Conservation (phyloP, 768 basidiomycete genomes). For the Galerina marginata region DNA sequence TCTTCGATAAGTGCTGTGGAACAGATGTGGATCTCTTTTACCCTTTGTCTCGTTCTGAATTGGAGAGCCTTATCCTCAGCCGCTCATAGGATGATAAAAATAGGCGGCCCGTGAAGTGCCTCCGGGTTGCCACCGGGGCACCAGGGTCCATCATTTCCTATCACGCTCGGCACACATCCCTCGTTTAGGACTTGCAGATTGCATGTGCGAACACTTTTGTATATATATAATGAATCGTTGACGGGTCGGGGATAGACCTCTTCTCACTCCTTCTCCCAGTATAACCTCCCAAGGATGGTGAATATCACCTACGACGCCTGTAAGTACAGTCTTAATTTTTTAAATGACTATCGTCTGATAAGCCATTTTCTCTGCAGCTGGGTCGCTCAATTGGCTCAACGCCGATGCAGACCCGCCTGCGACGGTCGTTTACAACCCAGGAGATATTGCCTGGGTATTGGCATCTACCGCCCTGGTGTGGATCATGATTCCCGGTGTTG, state of each 20-base stretch:
- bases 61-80: too few species aligned
- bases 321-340: conserved; percentile 19
- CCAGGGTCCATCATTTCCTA: conserved; percentile 4
- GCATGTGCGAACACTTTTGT: not conserved
- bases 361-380: conserved; percentile 16
- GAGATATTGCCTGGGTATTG: conserved; percentile 66
- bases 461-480: conserved; percentile 82
- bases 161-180: conserved; percentile 3
- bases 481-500: conserved; percentile 87
- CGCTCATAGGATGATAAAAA: conserved; percentile 5
- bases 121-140: conserved; percentile 1
- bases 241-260: not conserved
- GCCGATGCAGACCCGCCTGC: conserved; percentile 18
- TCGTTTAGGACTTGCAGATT: not conserved
- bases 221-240: conserved; percentile 4
- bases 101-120: not conserved
- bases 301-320: conserved; percentile 41
- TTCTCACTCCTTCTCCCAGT: conserved; percentile 5
- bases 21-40: too few species aligned
- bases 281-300: conserved; percentile 28
- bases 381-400: conserved; percentile 22
- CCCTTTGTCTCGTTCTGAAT: too few species aligned
- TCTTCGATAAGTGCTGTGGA: too few species aligned
- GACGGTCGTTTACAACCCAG: conserved; percentile 45
- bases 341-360: not conserved